A percentile compares a stretch with the other conserved stretches of the same genome.
Evolutionary conservation across 1,284 basidiomycete species (phyloP).

Genomic region (Trametes pubescens): DNA sequence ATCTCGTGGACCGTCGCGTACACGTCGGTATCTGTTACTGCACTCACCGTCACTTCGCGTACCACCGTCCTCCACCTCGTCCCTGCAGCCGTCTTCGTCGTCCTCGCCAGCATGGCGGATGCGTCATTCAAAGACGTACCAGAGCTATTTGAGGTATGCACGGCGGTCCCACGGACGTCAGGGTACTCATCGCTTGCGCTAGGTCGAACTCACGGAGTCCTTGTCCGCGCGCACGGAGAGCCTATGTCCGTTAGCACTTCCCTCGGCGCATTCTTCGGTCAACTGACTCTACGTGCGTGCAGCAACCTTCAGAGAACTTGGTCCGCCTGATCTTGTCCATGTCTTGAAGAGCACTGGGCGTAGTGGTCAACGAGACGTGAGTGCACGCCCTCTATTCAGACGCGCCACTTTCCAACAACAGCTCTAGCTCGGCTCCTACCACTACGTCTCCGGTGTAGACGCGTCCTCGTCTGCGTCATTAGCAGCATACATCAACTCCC

Average conservation of each 20-base stretch:
- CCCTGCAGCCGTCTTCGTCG: constrained; percentile 1
- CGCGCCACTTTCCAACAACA: constrained; percentile 22
- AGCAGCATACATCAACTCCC: constrained; percentile 97
- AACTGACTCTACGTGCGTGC: constrained; percentile 34
- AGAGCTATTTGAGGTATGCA: constrained; percentile 72
- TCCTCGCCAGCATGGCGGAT: constrained; percentile 45
- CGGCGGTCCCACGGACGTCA: background rate
- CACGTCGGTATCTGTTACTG: constrained; percentile 27
- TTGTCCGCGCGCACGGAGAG: constrained; percentile 92
- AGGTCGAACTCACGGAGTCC: constrained; percentile 93
- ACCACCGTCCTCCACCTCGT: constrained; percentile 6
- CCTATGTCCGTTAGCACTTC: constrained; percentile 68
- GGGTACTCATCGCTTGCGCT: constrained; percentile 18
- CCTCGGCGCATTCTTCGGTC: constrained; percentile 8
- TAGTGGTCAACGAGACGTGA: constrained; percentile 85
- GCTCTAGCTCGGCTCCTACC: constrained; percentile 87
- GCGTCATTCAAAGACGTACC: constrained; percentile 64
- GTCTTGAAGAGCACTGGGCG: constrained; percentile 92
- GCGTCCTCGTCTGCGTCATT: constrained; percentile 97
- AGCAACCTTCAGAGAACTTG: constrained; percentile 96
- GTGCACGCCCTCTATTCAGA: constrained; percentile 42
- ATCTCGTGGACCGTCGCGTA: constrained; percentile 20
- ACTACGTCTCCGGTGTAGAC: constrained; percentile 96
- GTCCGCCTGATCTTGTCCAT: constrained; percentile 96
- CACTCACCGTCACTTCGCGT: constrained; percentile 15